Percentiles rank a stretch among this genome's conserved stretches.
Conservation (phyloP, 352 stramenopile genomes). For the Thraustochytrium striatum region DNA sequence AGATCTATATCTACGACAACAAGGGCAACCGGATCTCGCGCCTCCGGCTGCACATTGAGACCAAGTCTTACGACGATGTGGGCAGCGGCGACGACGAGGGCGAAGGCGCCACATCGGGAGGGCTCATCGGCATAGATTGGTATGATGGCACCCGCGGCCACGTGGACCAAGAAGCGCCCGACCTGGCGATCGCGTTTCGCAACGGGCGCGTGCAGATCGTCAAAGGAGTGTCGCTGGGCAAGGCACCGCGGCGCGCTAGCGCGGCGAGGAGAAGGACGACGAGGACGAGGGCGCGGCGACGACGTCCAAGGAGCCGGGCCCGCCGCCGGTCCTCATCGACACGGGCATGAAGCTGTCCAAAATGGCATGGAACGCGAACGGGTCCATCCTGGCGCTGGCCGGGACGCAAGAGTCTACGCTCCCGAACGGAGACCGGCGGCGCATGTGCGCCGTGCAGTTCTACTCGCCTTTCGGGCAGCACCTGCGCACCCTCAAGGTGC, state of each 20-base stretch:
- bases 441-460: slow-evolving; percentile 70
- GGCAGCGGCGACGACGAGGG: slow-evolving; percentile 10
- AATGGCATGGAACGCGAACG: slow-evolving; percentile 82
- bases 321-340: slow-evolving; percentile 73
- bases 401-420: slow-evolving; percentile 59
- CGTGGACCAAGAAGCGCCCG: slow-evolving; percentile 68
- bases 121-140: slow-evolving; percentile 63
- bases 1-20: slow-evolving; percentile 76
- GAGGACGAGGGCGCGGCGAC: slow-evolving; percentile 60
- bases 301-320: neutral
- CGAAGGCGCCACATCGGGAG: slow-evolving; percentile 1
- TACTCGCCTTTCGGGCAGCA: slow-evolving; percentile 79
- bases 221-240: slow-evolving; percentile 59
- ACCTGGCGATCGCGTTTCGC: slow-evolving; percentile 80
- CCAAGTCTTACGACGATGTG: neutral
- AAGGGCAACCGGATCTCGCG: slow-evolving; percentile 75
- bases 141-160: slow-evolving; percentile 75
- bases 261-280: slow-evolving; percentile 39
- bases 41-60: slow-evolving; percentile 63
- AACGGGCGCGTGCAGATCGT: slow-evolving; percentile 84
- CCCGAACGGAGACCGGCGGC: slow-evolving; percentile 14
- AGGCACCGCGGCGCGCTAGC: neutral
- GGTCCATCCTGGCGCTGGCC: slow-evolving; percentile 77
- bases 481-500: slow-evolving; percentile 77
- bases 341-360: slow-evolving; percentile 74